Evolutionary conservation across 805 yeast species (phyloP), one percentile per base, ranked within the genome.

Genomic region (Candida tammaniensis): DNA sequence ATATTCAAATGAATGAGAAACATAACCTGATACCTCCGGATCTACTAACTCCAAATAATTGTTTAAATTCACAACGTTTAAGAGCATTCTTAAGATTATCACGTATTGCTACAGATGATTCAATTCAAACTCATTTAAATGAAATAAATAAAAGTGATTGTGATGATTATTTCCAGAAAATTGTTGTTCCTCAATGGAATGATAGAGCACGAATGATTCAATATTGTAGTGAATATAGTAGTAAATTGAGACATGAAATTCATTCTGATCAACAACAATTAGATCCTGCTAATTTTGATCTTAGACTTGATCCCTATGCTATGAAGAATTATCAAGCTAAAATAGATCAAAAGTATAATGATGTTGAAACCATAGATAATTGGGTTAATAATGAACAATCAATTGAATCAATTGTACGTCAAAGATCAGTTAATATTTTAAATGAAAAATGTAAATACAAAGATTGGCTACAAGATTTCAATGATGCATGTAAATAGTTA

Each of bases 231-330:
- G 38, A 49, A 5, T 62, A 57, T 32, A 54, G 67, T 4, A 27
- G 24, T 6, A 28, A 31, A 2, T 42, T 64, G 18, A 50, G 61
- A n/a, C 28, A 38, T 11, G 39, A 44, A 10, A 40, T 50, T 11
- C 43, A 27, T 13, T 20, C 36, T n/a, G 38, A 38, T 24, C n/a
- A 31, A 1, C 14, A 21, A 7, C 19, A 14, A 32, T 24, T 20
- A 10, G 31, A 36, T 11, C 16, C 27, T 3, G 38, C 44, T 4
- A 39, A 45, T 12, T 54, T 51, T 28, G 64, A 64, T 35, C 48
- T 64, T 26, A 44, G 69, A 19, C 36, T 52, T 2, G 68, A 67
- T 38, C 73, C 73, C 0, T 67, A 67, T 30, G 70, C 72, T 5
- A 37, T 42, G 16, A 51, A 46, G 32, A 44, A 50, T 33, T 47